Evolutionary conservation across 1,139 yeast genomes (phyloP), one percentile per base, ranked within the genome.

Genomic region (Candida glucosophila): DNA sequence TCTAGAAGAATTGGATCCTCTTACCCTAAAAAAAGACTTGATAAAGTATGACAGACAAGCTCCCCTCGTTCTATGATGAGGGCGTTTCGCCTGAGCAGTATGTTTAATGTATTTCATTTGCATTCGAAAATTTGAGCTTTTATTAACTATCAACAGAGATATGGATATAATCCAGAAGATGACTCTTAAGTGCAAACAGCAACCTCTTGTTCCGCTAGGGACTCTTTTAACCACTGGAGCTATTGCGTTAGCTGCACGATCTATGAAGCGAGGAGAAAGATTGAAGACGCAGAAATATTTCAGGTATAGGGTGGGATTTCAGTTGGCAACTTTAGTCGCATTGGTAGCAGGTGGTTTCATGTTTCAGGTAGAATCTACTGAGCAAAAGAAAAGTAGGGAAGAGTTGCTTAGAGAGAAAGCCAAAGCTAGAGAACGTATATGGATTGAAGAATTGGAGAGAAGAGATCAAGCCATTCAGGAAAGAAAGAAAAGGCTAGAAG

Each of bases 371-470:
- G 69, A 62, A 32, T 36, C 58, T 4, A 40, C 33, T 6, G 53
- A 52, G 29, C 54, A 58, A 33, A 59, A 67, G 43, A 63, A 69
- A 43, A 47, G 75, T 12, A 66, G 70, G 29, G 85, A 76, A 41
- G 85, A 77, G 21, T 51, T 61, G 36, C 61, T 74, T 45, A 63
- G 74, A 35, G 82, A 67, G 50, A 81, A 70, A 73, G 94, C 97
- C 21, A 80, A 79, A 49, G 58, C 73, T 44, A 75, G 97, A 59
- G 95, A 86, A 47, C 65, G 62, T 42, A 50, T 86, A 42, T 86
- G 97, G 97, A 79, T 86, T 37, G 86, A 82, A 47, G 97, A 86
- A 49, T 66, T 86, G 48, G 71, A 86, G 47, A 71, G 95, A 57
- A 70, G 93, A 48, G 95, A 86, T 48, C 67, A 56, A 6, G 77